Evolutionary conservation across 2,329 filamentous ascomycete species (phyloP).

Genomic region (Diaporthe capsici): DNA sequence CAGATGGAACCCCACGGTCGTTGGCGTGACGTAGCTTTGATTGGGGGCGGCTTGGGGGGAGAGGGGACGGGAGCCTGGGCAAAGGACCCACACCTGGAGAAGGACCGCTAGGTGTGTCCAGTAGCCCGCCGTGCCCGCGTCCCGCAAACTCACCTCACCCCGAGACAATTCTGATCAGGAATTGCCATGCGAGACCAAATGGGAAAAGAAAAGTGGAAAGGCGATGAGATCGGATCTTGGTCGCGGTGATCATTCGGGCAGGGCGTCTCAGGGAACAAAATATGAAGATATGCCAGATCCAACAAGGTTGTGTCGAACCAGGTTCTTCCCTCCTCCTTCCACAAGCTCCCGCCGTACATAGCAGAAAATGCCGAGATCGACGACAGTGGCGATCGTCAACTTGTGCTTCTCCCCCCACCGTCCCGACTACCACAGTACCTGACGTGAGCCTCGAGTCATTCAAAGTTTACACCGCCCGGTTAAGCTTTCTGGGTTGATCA

Average conservation of each 20-base stretch:
- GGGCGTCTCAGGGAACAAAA: neutral
- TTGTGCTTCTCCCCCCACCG: neutral
- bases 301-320: neutral
- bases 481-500: neutral
- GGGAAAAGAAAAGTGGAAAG: neutral
- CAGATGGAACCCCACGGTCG: neutral
- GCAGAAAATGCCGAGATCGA: neutral
- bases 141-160: neutral
- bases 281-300: neutral
- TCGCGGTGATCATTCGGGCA: no score
- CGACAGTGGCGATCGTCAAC: neutral
- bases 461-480: constrained; percentile 13
- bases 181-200: neutral
- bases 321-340: neutral
- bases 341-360: neutral
- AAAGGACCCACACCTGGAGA: neutral
- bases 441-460: constrained; percentile 19
- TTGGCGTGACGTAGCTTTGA: neutral
- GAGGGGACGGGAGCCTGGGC: neutral
- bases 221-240: neutral
- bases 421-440: neutral
- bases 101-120: neutral
- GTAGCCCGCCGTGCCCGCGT: neutral
- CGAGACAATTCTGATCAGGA: neutral
- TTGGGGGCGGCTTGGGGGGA: neutral